Evolutionary conservation across 2,329 filamentous ascomycete species (phyloP), one percentile per base, ranked within the genome.

Genomic region (Calycina herbarum): DNA sequence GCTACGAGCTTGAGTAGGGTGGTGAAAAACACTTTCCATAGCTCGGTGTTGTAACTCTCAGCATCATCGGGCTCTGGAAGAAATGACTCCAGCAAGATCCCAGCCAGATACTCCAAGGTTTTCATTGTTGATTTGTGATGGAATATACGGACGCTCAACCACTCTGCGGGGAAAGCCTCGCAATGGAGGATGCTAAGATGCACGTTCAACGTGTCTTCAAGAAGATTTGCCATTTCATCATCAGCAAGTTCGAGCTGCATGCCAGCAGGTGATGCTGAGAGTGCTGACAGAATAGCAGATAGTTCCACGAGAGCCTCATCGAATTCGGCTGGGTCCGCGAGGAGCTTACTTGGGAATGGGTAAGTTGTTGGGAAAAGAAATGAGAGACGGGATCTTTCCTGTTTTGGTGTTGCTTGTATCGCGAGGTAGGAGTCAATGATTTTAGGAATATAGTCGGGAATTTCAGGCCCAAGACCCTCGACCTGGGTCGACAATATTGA

Each of bases 21-120:
- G 20, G 89, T 90, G 76, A 99, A 97, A 80, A 97, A 97, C 38
- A 90, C 83, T 70, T 94, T 94, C 95, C 95, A 99, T 13, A 98
- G 81, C 65, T 96, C 92, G 11, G 93, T 97, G 74, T 96, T 93
- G 78, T 98, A 99, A 11, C 63, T 68, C 61, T 75, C 76, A 73
- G 97, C 94, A 71, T 97, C 92, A 69, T 98, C 95, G 0, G 94
- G 92, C 56, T 94, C 84, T 0, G 96, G 95, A 1, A 99, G 81
- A 74, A 94, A 94, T 0, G 86, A 89, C 45, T 94, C 89, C n/a
- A 93, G 84, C 66, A 99, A 80, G 11, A 96, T 89, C 57, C 86
- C 83, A 8, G 90, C 90, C 8, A 98, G 81, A 72, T 95, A 93
- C 74, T 96, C 91, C 40, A 99, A 81, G 7, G 90, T 92, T 64